Evolutionary conservation across 1,284 basidiomycete species (phyloP).

Genomic region (Lentinula novae-zelandiae): DNA sequence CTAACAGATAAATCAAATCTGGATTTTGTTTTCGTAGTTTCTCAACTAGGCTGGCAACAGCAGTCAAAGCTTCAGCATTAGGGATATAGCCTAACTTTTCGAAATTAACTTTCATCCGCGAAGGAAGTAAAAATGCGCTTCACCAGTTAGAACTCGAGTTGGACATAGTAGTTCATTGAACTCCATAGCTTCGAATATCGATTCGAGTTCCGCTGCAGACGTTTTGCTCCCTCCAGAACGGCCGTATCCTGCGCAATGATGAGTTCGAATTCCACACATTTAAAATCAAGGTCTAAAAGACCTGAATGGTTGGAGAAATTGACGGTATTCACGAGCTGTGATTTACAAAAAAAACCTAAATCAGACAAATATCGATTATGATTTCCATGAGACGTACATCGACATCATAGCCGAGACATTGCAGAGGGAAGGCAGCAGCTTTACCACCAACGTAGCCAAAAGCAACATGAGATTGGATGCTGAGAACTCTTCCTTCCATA

Average conservation of each 20-base stretch:
- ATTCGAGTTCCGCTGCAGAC: constrained; percentile 60
- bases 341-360: neutral
- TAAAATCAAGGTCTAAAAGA: constrained; percentile 26
- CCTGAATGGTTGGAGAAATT: constrained; percentile 96
- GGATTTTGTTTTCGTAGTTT: constrained; percentile 57
- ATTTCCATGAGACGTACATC: constrained; percentile 46
- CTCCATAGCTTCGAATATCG: constrained; percentile 67
- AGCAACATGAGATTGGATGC: constrained; percentile 91
- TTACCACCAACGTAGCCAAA: constrained; percentile 96
- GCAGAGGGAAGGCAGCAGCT: constrained; percentile 93
- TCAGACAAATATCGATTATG: neutral
- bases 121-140: constrained; percentile 8
- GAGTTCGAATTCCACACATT: neutral
- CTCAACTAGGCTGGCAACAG: constrained; percentile 62
- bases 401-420: constrained; percentile 94
- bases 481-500: constrained; percentile 50
- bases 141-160: constrained; percentile 70
- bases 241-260: constrained; percentile 60
- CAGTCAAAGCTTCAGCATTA: constrained; percentile 73
- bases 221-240: constrained; percentile 73
- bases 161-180: constrained; percentile 65
- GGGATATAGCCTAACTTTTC: constrained; percentile 74
- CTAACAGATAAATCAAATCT: constrained; percentile 79
- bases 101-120: neutral
- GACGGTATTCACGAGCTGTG: constrained; percentile 89